A percentile compares a stretch with the other conserved stretches of the same genome.
phyloP scores from a whole-genome alignment of 2,329 filamentous ascomycete species.

The Pseudopyrenochaeta lycopersici region DNA sequence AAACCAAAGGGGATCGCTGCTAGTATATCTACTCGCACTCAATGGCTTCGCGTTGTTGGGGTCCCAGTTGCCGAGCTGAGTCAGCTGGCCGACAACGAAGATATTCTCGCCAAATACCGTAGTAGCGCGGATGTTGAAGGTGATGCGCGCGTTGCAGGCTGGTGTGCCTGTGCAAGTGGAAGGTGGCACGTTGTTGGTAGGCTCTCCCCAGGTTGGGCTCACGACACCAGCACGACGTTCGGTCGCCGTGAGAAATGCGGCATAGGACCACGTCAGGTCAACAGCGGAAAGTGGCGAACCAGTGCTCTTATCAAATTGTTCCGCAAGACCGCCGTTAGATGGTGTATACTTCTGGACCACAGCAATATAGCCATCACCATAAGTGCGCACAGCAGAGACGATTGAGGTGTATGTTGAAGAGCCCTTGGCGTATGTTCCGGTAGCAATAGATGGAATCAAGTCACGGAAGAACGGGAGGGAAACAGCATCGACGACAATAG shows the following conservation, averaged over 20 bases:
- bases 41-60: conserved; percentile 50
- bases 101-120: conserved; percentile 60
- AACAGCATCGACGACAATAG: conserved; percentile 69
- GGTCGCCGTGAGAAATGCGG: conserved; percentile 67
- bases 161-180: conserved; percentile 26
- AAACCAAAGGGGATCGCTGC: conserved; percentile 57
- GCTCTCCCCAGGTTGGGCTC: conserved; percentile 23
- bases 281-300: conserved; percentile 67
- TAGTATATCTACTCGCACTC: conserved; percentile 54
- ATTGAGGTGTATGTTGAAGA: conserved; percentile 64
- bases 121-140: conserved; percentile 58
- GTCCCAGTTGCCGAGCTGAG: conserved; percentile 56
- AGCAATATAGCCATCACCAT: conserved; percentile 66
- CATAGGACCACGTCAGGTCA: conserved; percentile 79
- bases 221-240: conserved; percentile 24
- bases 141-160: conserved; percentile 42
- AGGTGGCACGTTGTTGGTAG: conserved; percentile 58
- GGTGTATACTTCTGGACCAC: conserved; percentile 61
- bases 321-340: conserved; percentile 69
- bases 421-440: conserved; percentile 71
- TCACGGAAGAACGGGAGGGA: conserved; percentile 78
- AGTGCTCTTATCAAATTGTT: conserved; percentile 68
- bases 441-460: conserved; percentile 64
- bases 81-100: conserved; percentile 54
- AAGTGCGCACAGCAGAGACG: conserved; percentile 67